These are phyloP conservation scores for Cinchona pubescens DNA, from an alignment of 257 asterid species.

Conservation along the genomic window DNA sequence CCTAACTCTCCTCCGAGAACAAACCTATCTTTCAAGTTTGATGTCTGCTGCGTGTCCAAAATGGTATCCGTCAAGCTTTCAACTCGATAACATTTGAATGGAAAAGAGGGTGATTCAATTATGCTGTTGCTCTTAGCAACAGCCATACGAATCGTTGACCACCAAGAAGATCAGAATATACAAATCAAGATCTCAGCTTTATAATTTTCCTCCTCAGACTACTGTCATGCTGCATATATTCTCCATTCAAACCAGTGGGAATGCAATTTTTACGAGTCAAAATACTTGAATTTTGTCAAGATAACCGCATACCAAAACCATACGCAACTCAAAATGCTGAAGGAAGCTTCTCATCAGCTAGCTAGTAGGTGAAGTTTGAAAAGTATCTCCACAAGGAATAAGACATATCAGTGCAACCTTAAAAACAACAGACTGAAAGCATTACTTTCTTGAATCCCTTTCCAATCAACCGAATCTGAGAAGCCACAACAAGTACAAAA, in stretches of 20 bases:
- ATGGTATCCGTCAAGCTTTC: conserved; percentile 49
- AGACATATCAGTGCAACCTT: conserved; percentile 11
- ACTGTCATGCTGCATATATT: background rate
- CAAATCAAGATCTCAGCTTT: conserved; percentile 24
- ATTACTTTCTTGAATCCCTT: conserved; percentile 28
- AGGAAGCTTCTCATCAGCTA: conserved; percentile 30
- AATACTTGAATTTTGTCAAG: conserved; percentile 21
- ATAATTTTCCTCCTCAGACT: conserved; percentile 10
- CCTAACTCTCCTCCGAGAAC: conserved; percentile 67
- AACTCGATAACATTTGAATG: conserved; percentile 48
- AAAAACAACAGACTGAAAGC: conserved; percentile 20
- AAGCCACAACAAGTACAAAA: conserved; percentile 16
- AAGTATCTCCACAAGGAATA: conserved; percentile 19
- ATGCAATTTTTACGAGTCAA: conserved; percentile 32
- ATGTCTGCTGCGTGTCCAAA: conserved; percentile 38
- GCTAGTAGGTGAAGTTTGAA: conserved; percentile 32
- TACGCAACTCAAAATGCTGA: conserved; percentile 26
- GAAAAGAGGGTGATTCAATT: conserved; percentile 30
- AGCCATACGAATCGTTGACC: conserved; percentile 55
- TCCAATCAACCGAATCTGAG: conserved; percentile 46
- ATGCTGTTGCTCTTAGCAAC: conserved; percentile 60
- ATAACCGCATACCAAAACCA: conserved; percentile 9
- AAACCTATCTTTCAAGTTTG: conserved; percentile 46
- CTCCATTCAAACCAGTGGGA: conserved; percentile 10
- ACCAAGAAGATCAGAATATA: conserved; percentile 24